A percentile compares a stretch with the other conserved stretches of the same genome.
These are phyloP conservation scores for Neurospora cerealis DNA, from an alignment of 495 filamentous ascomycete species.

Conservation along the genomic window DNA sequence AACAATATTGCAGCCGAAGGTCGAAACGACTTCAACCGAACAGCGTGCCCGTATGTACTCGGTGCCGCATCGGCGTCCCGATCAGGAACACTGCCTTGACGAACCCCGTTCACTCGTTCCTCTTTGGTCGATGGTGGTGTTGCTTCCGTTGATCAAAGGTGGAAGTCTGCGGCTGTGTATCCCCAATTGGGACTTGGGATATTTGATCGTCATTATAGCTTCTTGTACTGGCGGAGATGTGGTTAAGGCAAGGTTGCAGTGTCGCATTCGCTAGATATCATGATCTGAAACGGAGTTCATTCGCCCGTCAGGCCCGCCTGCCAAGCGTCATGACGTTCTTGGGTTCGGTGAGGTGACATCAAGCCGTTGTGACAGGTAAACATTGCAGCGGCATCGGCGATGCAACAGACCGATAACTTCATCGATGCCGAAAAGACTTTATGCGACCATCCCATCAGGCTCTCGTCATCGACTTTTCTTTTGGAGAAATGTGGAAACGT, in stretches of 20 bases:
- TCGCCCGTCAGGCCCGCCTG: background rate
- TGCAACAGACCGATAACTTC: background rate
- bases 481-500: background rate
- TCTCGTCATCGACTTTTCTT: background rate
- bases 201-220: background rate
- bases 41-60: background rate
- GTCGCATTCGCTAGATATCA: background rate
- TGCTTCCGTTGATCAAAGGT: background rate
- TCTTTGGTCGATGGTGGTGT: background rate
- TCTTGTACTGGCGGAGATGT: background rate
- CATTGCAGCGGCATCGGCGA: background rate
- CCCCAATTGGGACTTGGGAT: background rate
- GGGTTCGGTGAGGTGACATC: background rate
- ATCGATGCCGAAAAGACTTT: background rate
- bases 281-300: background rate
- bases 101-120: background rate
- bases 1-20: background rate
- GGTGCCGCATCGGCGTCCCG: background rate
- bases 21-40: background rate
- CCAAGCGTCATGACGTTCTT: background rate
- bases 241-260: background rate
- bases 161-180: background rate
- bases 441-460: background rate
- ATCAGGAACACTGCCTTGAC: background rate
- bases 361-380: background rate